Percentiles rank a stretch among this genome's conserved stretches.
Evolutionary conservation across 108 stramenopile genomes (phyloP).

Genomic region (Nannochloropsis salina): DNA sequence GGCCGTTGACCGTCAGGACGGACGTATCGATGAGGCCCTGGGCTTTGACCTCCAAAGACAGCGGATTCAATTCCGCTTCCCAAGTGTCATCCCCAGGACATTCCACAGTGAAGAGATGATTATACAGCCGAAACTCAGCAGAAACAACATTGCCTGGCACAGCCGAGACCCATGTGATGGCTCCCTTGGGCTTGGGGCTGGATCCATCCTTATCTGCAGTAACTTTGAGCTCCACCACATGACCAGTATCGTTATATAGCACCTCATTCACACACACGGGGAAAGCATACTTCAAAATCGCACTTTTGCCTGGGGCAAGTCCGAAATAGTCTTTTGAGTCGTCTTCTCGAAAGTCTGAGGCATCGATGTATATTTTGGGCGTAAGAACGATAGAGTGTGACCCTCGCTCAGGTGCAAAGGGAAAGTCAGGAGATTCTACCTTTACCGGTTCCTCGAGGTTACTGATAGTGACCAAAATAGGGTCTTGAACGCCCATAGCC

Average conservation of each 20-base stretch:
- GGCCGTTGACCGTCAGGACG: conserved; percentile 50
- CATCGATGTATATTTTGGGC: conserved; percentile 73
- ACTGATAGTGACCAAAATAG: conserved; percentile 67
- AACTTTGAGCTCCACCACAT: neutral
- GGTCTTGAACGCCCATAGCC: conserved; percentile 82
- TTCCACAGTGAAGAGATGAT: conserved; percentile 71
- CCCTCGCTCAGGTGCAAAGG: conserved; percentile 72
- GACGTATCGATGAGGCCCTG: conserved; percentile 31
- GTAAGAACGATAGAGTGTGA: conserved; percentile 72
- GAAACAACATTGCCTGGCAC: conserved; percentile 26
- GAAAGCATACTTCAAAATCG: conserved; percentile 82
- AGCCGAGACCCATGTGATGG: conserved; percentile 52
- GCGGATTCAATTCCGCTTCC: conserved; percentile 82
- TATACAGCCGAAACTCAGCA: conserved; percentile 75
- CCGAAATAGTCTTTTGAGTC: conserved; percentile 71
- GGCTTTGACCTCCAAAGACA: conserved; percentile 27
- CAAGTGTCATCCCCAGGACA: conserved; percentile 62
- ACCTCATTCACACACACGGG: conserved; percentile 64
- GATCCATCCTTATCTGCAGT: neutral
- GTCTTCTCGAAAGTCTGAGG: conserved; percentile 77
- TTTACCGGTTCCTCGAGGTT: conserved; percentile 4
- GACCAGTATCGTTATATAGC: conserved; percentile 22
- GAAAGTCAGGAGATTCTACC: conserved; percentile 47
- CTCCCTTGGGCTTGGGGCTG: conserved; percentile 38
- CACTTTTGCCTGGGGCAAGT: conserved; percentile 80